Evolutionary conservation across 2,329 filamentous ascomycete species (phyloP), one percentile per base, ranked within the genome.

Genomic region (Clarireedia monteithiana): DNA sequence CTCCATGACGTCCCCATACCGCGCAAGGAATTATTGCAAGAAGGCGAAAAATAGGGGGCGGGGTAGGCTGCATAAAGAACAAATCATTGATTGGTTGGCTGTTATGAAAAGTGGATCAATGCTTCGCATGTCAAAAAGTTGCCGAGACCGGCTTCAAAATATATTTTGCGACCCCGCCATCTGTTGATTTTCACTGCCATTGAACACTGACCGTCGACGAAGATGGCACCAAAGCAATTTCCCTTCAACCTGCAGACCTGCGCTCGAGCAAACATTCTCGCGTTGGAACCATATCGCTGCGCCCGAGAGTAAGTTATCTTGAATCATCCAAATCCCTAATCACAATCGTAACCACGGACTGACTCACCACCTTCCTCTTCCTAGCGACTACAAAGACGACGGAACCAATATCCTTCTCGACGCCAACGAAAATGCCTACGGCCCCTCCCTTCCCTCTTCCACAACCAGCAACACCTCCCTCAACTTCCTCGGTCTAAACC

Each of bases 361-460:
- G 62, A 71, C 63, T 75, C 63, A 69, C 64, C 67, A 62, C 65
- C 50, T 67, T 48, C 50, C 10, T 24, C 14, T 45, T 38, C 69
- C 17, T 5, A 95, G 90, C 75, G 94, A 99, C 80, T 97, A 99
- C 81, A 96, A 99, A 76, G 92, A 99, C 71, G 88, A 99, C 70
- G 94, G 94, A 64, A 92, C 85, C 58, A 97, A 97, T 68, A 84
- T 97, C 66, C 85, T 99, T 52, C 87, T 99, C 63, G 94, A 99
- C 70, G 94, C 94, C 65, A 99, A 99, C 68, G 94, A 99, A 75
- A 99, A 99, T 69, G 91, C 94, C 58, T 96, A 87, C 67, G 94
- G 94, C 0, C 92, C 94, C 0, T 86, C 89, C 1, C 75, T 96
- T 49, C 69, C 62, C 44, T 72, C 73, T 57, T 64, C 73, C 58